Conservation (phyloP, 75 land plant species). For the Picea sitchensis region DNA sequence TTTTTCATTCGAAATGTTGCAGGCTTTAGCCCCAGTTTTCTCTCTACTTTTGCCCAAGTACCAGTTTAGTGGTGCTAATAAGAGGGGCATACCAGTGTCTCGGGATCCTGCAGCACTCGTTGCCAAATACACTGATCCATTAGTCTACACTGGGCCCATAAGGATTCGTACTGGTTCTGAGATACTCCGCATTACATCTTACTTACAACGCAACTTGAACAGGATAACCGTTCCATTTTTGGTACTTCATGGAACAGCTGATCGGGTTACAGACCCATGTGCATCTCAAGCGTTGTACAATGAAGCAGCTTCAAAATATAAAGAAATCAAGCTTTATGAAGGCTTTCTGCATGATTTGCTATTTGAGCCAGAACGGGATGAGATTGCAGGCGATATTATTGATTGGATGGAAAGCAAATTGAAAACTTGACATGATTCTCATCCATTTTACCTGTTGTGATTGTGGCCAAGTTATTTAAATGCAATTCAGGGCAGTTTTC, state of each 20-base stretch:
- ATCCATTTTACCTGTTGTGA: neutral
- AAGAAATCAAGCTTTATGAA: conserved; percentile 75
- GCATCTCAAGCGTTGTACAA: conserved; percentile 76
- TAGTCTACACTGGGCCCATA: conserved; percentile 93
- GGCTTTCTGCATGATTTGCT: conserved; percentile 87
- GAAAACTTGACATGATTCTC: neutral
- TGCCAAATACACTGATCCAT: conserved; percentile 93
- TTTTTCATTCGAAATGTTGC: conserved; percentile 19
- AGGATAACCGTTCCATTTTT: conserved; percentile 73
- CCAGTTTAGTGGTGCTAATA: conserved; percentile 89
- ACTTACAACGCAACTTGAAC: conserved; percentile 62
- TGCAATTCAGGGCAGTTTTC: neutral
- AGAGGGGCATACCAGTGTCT: conserved; percentile 74
- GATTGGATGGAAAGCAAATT: conserved; percentile 61
- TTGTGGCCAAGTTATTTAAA: neutral
- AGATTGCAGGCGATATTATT: conserved; percentile 69
- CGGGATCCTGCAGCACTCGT: conserved; percentile 81
- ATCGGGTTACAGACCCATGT: conserved; percentile 77
- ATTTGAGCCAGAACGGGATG: conserved; percentile 86
- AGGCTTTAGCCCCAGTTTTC: conserved; percentile 90
- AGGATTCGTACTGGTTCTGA: conserved; percentile 90
- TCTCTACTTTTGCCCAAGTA: conserved; percentile 72
- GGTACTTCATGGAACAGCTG: conserved; percentile 93
- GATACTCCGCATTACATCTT: conserved; percentile 76
- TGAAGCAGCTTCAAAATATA: conserved; percentile 60